Evolutionary conservation across 2,329 filamentous ascomycete genomes (phyloP).

Genomic region (Trichoderma sp.): DNA sequence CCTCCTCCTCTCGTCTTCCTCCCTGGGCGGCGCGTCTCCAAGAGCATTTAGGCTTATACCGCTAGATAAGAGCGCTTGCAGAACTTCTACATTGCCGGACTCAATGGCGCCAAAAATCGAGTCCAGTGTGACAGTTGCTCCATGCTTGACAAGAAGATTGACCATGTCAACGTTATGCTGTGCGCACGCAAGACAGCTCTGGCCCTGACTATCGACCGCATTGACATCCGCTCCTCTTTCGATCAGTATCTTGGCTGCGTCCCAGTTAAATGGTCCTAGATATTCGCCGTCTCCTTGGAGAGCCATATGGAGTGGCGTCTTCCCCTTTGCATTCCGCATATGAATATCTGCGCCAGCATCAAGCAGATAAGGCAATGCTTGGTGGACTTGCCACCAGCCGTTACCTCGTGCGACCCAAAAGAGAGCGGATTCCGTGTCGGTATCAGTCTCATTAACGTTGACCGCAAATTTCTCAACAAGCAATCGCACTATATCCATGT

Average conservation of each 20-base stretch:
- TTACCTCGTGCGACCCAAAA: slow-evolving; percentile 19
- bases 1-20: neutral
- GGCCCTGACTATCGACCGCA: slow-evolving; percentile 17
- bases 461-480: slow-evolving; percentile 36
- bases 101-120: slow-evolving; percentile 25
- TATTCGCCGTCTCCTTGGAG: neutral
- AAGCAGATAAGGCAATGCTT: slow-evolving; percentile 27
- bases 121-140: slow-evolving; percentile 20
- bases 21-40: neutral
- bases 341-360: slow-evolving; percentile 22
- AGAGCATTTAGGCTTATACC: slow-evolving; percentile 22
- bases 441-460: slow-evolving; percentile 31
- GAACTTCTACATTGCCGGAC: neutral
- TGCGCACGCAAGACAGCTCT: slow-evolving; percentile 21
- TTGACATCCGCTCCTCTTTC: slow-evolving; percentile 27
- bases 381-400: slow-evolving; percentile 27
- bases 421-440: slow-evolving; percentile 21
- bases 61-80: slow-evolving; percentile 21
- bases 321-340: slow-evolving; percentile 13
- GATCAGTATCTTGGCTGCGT: slow-evolving; percentile 24
- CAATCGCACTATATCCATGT: slow-evolving; percentile 35
- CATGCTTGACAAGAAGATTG: slow-evolving; percentile 21
- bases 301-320: slow-evolving; percentile 25
- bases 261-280: slow-evolving; percentile 18
- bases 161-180: slow-evolving; percentile 17